Evolutionary conservation across 768 basidiomycete genomes (phyloP).

Genomic region (Rickenella mellea): DNA sequence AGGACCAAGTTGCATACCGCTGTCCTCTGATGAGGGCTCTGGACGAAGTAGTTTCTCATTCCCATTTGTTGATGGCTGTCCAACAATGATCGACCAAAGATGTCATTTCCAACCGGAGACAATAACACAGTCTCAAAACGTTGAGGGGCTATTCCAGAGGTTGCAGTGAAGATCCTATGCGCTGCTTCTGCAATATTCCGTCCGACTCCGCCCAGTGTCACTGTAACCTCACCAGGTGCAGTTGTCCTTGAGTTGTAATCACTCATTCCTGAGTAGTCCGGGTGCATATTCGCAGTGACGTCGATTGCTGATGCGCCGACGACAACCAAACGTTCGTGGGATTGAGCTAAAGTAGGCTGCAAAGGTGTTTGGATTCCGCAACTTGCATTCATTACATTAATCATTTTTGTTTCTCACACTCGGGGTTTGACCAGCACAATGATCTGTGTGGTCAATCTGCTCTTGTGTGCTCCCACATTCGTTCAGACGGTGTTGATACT

Average conservation of each 20-base stretch:
- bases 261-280: slow-evolving; percentile 16
- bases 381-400: too few relatives aligned
- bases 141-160: slow-evolving; percentile 6
- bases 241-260: slow-evolving; percentile 55
- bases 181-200: slow-evolving; percentile 94
- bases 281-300: slow-evolving; percentile 53
- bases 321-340: slow-evolving; percentile 40
- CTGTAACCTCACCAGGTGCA: slow-evolving; percentile 60
- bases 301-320: slow-evolving; percentile 88
- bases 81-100: slow-evolving; percentile 59
- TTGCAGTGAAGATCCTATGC: slow-evolving; percentile 44
- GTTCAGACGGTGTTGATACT: too few relatives aligned
- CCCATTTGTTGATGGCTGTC: slow-evolving; percentile 51
- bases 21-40: slow-evolving; percentile 33
- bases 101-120: slow-evolving; percentile 68
- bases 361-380: too few relatives aligned
- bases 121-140: slow-evolving; percentile 53
- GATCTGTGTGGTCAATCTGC: too few relatives aligned
- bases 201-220: slow-evolving; percentile 83
- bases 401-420: too few relatives aligned
- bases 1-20: slow-evolving; percentile 86
- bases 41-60: slow-evolving; percentile 78
- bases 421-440: too few relatives aligned
- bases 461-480: slow-evolving; percentile 10
- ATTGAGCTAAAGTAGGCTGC: too few relatives aligned